These are phyloP conservation scores for Acer saccharum DNA, from an alignment of 345 rosid species.

Conservation along the genomic window DNA sequence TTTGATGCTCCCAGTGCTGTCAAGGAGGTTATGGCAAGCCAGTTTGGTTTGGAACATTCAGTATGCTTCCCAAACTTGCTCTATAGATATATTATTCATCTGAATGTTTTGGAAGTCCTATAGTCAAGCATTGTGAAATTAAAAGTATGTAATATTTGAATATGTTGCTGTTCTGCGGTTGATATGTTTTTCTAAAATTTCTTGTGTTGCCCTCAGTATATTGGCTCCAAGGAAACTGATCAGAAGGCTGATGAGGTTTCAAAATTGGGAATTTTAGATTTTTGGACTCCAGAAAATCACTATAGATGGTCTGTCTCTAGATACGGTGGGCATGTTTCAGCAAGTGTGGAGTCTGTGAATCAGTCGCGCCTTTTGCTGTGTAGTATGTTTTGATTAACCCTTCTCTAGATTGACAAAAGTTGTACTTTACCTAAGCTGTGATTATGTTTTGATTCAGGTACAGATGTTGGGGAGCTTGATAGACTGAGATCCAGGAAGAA, in stretches of 20 bases:
- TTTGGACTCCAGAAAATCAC: constrained; percentile 96
- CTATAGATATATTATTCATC: constrained; percentile 10
- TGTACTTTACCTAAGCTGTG: constrained; percentile 7
- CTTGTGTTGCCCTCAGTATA: constrained; percentile 47
- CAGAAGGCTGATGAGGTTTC: constrained; percentile 80
- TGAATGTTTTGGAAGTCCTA: neutral
- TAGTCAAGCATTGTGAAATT: neutral
- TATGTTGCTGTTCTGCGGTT: neutral
- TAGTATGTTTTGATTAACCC: constrained; percentile 38
- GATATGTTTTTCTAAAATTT: constrained; percentile 13
- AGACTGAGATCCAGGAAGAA: constrained; percentile 56
- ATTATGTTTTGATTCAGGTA: constrained; percentile 35
- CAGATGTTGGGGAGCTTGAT: constrained; percentile 74
- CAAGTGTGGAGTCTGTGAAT: constrained; percentile 66
- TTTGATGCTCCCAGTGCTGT: constrained; percentile 91
- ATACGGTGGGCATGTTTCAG: constrained; percentile 82
- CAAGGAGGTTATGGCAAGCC: constrained; percentile 83
- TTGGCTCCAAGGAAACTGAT: constrained; percentile 83
- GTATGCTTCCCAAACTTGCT: constrained; percentile 44
- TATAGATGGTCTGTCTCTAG: constrained; percentile 86
- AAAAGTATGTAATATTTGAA: neutral
- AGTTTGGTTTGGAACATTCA: constrained; percentile 73
- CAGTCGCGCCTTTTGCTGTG: constrained; percentile 74
- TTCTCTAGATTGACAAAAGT: neutral
- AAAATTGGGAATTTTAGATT: constrained; percentile 63